phyloP scores from a whole-genome alignment of 441 rosid species.

The Caryocar brasiliense region DNA sequence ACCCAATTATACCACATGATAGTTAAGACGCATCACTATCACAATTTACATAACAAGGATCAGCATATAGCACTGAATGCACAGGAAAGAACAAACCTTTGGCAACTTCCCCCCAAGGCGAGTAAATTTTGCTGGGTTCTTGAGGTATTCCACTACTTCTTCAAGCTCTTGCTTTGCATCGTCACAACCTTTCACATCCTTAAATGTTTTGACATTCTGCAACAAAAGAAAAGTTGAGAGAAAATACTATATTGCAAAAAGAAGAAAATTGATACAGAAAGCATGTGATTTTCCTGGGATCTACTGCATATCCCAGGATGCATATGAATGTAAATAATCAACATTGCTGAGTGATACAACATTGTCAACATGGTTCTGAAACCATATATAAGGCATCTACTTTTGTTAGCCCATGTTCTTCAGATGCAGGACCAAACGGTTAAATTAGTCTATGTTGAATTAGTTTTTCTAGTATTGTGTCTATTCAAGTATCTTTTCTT shows the following conservation, averaged over 20 bases:
- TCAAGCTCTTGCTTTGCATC: slow-evolving; percentile 99
- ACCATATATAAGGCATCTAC: too few relatives aligned
- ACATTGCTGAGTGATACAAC: too few relatives aligned
- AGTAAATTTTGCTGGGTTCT: slow-evolving; percentile 88
- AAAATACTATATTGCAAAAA: background rate
- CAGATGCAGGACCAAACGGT: too few relatives aligned
- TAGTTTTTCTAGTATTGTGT: too few relatives aligned
- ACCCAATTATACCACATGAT: background rate
- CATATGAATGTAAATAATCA: too few relatives aligned
- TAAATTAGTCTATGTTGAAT: too few relatives aligned
- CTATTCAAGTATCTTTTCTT: too few relatives aligned
- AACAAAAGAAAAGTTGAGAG: slow-evolving; percentile 8
- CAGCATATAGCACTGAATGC: background rate
- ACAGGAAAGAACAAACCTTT: slow-evolving; percentile 47
- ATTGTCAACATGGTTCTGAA: too few relatives aligned
- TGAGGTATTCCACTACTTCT: slow-evolving; percentile 95
- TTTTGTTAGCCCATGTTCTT: too few relatives aligned
- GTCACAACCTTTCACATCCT: slow-evolving; percentile 99
- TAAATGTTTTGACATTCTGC: slow-evolving; percentile 95
- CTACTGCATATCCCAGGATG: too few relatives aligned
- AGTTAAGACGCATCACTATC: background rate
- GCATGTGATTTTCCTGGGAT: too few relatives aligned
- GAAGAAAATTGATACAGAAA: slow-evolving; percentile 2
- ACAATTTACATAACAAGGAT: too few relatives aligned
- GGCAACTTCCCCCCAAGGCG: slow-evolving; percentile 98